Evolutionary conservation across 169 alveolate species (phyloP).

Genomic region (Cryptosporidium sp.): DNA sequence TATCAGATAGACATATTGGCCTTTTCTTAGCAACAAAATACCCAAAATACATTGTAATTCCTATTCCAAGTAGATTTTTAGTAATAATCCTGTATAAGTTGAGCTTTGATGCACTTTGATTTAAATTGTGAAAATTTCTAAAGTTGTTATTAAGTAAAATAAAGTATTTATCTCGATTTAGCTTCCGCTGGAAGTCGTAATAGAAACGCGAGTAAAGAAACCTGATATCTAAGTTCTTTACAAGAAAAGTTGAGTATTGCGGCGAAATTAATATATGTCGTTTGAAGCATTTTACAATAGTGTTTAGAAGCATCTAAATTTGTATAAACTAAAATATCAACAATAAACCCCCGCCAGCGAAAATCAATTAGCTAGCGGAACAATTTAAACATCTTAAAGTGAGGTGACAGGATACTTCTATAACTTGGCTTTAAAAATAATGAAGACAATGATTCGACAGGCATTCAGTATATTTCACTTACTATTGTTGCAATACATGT

Average conservation of each 20-base stretch:
- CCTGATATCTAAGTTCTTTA: background rate
- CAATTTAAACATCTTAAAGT: slow-evolving; percentile 39
- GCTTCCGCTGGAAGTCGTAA: background rate
- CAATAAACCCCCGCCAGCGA: background rate
- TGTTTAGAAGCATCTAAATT: slow-evolving; percentile 7
- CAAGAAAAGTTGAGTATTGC: background rate
- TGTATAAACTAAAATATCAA: background rate
- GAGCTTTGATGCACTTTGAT: background rate
- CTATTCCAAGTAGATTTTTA: slow-evolving; percentile 16
- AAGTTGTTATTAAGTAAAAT: background rate
- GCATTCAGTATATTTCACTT: background rate
- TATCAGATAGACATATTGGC: background rate
- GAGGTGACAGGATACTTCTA: slow-evolving; percentile 11
- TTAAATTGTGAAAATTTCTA: background rate
- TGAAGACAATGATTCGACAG: background rate
- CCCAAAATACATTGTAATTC: background rate
- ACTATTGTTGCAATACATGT: slow-evolving; percentile 81
- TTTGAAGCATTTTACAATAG: background rate
- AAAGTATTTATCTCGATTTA: background rate
- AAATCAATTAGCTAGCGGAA: background rate
- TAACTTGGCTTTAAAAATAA: slow-evolving; percentile 42
- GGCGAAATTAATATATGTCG: background rate
- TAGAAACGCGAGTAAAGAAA: background rate
- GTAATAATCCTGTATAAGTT: background rate
- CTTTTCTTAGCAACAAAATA: background rate